Evolutionary conservation across 2,329 filamentous ascomycete genomes (phyloP).

Genomic region (Drechmeria coniospora): DNA sequence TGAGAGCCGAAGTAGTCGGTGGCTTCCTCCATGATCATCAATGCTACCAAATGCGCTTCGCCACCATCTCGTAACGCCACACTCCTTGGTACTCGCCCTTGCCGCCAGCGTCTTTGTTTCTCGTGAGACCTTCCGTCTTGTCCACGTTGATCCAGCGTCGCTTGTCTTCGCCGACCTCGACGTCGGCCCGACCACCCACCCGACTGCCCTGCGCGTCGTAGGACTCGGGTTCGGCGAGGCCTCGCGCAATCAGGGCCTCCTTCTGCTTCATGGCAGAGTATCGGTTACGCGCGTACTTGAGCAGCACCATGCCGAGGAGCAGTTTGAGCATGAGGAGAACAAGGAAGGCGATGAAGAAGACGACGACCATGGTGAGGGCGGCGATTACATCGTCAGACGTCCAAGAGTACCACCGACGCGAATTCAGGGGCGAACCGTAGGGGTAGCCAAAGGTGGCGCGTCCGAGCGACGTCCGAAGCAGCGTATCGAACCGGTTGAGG

Average conservation of each 20-base stretch:
- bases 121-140: constrained; percentile 55
- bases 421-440: constrained; percentile 22
- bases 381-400: constrained; percentile 61
- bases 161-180: constrained; percentile 82
- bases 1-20: background rate
- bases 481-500: constrained; percentile 60
- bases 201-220: constrained; percentile 59
- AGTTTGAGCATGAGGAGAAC: constrained; percentile 75
- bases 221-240: constrained; percentile 32
- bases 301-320: constrained; percentile 71
- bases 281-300: constrained; percentile 63
- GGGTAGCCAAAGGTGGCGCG: constrained; percentile 52
- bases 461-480: constrained; percentile 62
- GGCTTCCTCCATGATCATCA: background rate
- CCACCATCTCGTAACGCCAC: constrained; percentile 85
- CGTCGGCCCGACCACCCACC: constrained; percentile 66
- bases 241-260: constrained; percentile 36
- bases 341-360: constrained; percentile 75
- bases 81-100: constrained; percentile 45
- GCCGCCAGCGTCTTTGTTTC: constrained; percentile 35
- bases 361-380: constrained; percentile 63
- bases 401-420: constrained; percentile 36
- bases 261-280: constrained; percentile 68
- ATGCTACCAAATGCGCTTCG: constrained; percentile 82
- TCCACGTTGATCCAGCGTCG: constrained; percentile 76